Conservation (phyloP, 441 rosid species). For the Bocquillonia castaneifolia region DNA sequence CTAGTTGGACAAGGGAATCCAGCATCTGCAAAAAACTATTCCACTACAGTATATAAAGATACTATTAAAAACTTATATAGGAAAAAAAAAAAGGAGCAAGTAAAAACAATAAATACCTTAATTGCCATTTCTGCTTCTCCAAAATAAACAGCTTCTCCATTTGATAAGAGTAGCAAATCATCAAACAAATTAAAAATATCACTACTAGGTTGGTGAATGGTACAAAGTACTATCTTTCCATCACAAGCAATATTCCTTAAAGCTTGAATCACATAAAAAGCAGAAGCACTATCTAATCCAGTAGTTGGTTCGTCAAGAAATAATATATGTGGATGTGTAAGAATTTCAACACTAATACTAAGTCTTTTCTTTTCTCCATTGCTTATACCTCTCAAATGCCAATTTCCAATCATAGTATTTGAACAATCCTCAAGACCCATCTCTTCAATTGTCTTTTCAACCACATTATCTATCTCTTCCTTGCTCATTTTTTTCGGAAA, state of each 20-base stretch:
- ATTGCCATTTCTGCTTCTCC: constrained; percentile 54
- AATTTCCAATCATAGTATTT: constrained; percentile 65
- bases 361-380: constrained; percentile 30
- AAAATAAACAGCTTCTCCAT: constrained; percentile 70
- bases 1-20: constrained; percentile 85
- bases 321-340: constrained; percentile 63
- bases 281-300: constrained; percentile 86
- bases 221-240: constrained; percentile 65
- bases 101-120: constrained; percentile 12
- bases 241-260: constrained; percentile 52
- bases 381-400: constrained; percentile 89
- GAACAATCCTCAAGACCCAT: constrained; percentile 85
- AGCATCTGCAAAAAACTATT: constrained; percentile 21
- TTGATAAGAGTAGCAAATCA: constrained; percentile 65
- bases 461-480: constrained; percentile 41
- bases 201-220: constrained; percentile 90
- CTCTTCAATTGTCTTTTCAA: constrained; percentile 56
- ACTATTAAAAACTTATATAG: background rate
- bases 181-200: constrained; percentile 75
- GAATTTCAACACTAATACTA: constrained; percentile 68
- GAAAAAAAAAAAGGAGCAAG: background rate
- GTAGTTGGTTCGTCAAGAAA: constrained; percentile 91
- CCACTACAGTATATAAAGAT: background rate
- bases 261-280: constrained; percentile 65
- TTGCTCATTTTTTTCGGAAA: constrained; percentile 51